A percentile compares a stretch with the other conserved stretches of the same genome.
phyloP scores from a whole-genome alignment of 495 filamentous ascomycete genomes.

The Daldinia vernicosa region DNA sequence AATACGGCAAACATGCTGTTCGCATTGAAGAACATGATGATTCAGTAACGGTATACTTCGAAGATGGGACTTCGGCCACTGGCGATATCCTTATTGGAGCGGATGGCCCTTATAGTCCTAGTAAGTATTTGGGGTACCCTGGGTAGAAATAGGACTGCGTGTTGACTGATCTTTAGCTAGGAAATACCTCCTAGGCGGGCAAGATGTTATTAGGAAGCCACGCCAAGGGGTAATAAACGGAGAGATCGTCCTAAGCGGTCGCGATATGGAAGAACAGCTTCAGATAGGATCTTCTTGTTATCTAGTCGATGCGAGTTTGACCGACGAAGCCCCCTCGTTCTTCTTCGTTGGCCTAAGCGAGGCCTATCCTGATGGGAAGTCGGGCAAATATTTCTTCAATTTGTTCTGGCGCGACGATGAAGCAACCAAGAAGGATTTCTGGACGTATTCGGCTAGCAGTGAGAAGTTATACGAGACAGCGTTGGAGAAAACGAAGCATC shows the following conservation, averaged over 20 bases:
- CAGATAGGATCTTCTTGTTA: slow-evolving; percentile 41
- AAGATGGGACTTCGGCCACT: slow-evolving; percentile 50
- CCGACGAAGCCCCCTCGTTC: slow-evolving; percentile 30
- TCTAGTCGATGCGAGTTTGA: slow-evolving; percentile 27
- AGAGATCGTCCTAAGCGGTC: slow-evolving; percentile 30
- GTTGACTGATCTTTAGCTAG: slow-evolving; percentile 22
- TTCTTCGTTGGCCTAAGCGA: slow-evolving; percentile 41
- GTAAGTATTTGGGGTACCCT: slow-evolving; percentile 17
- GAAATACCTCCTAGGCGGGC: slow-evolving; percentile 48
- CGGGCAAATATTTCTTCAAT: slow-evolving; percentile 41
- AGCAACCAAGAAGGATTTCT: slow-evolving; percentile 32
- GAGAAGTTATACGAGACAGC: slow-evolving; percentile 39
- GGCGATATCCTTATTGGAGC: slow-evolving; percentile 60
- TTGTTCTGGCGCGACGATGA: slow-evolving; percentile 40
- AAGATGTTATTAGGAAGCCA: slow-evolving; percentile 32
- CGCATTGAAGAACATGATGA: slow-evolving; percentile 38
- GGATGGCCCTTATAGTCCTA: slow-evolving; percentile 57
- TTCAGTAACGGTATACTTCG: slow-evolving; percentile 42
- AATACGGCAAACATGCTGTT: slow-evolving; percentile 38
- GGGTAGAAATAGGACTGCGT: neutral
- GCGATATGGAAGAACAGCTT: slow-evolving; percentile 43
- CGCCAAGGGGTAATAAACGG: slow-evolving; percentile 42
- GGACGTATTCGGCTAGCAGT: slow-evolving; percentile 33
- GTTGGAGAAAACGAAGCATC: slow-evolving; percentile 35
- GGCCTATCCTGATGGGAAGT: slow-evolving; percentile 32